phyloP scores from a whole-genome alignment of 2,329 filamentous ascomycete genomes.

The Samsoniella hepiali region DNA sequence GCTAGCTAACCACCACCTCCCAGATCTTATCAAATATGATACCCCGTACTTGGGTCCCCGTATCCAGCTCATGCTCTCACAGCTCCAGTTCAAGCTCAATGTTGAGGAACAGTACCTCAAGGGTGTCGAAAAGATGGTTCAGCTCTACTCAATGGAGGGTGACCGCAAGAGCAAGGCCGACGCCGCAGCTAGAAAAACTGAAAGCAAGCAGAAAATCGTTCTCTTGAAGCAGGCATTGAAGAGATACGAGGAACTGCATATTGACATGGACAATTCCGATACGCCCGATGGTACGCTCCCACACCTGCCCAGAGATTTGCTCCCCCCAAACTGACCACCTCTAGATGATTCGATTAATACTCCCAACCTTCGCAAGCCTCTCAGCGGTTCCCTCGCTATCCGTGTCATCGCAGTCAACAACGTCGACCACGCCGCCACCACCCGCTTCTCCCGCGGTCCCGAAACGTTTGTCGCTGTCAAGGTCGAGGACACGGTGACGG shows the following conservation, averaged over 20 bases:
- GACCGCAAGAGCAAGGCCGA: conserved; percentile 94
- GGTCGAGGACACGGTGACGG: conserved; percentile 90
- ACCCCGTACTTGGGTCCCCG: conserved; percentile 92
- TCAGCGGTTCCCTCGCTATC: conserved; percentile 85
- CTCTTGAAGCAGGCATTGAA: conserved; percentile 93
- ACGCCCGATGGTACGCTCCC: conserved; percentile 68
- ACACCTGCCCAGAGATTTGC: background rate
- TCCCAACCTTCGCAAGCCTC: conserved; percentile 91
- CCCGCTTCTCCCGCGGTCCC: conserved; percentile 81
- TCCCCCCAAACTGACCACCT: conserved; percentile 28
- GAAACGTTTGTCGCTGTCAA: conserved; percentile 97
- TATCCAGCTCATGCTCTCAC: conserved; percentile 98
- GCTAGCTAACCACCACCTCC: background rate
- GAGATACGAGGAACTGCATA: conserved; percentile 94
- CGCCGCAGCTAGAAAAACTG: conserved; percentile 81
- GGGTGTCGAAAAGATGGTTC: conserved; percentile 98
- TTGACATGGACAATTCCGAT: conserved; percentile 81
- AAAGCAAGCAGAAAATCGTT: conserved; percentile 97
- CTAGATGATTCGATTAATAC: conserved; percentile 94
- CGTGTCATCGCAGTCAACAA: conserved; percentile 86
- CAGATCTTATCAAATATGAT: conserved; percentile 98
- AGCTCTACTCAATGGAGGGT: conserved; percentile 94
- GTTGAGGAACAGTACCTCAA: conserved; percentile 99
- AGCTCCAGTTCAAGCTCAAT: conserved; percentile 97
- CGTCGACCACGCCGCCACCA: conserved; percentile 85